phyloP scores from a whole-genome alignment of 768 basidiomycete species.

The Mycena crocata region DNA sequence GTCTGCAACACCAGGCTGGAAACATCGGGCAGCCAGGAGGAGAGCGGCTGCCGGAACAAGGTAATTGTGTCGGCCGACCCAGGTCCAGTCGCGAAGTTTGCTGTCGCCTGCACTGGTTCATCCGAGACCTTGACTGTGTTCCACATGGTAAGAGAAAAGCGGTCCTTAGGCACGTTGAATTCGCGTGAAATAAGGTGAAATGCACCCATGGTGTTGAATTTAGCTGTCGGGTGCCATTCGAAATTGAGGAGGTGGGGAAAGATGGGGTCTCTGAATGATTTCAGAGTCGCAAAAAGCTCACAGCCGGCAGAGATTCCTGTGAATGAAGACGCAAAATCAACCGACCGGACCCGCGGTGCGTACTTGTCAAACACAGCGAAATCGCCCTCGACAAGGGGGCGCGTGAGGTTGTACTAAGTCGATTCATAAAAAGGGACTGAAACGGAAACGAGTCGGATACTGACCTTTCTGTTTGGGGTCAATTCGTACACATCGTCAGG shows the following conservation, averaged over 20 bases:
- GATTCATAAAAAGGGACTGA: background rate
- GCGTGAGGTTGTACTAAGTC: background rate
- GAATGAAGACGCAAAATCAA: too few species aligned
- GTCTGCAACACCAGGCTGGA: background rate
- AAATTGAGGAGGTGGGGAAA: background rate
- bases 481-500: constrained; percentile 3
- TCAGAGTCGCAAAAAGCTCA: background rate
- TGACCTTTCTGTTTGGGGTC: background rate
- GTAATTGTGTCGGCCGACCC: background rate
- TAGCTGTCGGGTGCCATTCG: background rate
- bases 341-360: background rate
- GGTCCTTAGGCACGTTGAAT: background rate
- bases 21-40: background rate
- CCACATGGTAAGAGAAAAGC: background rate
- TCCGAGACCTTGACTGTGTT: background rate
- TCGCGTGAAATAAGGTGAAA: constrained; percentile 3
- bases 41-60: background rate
- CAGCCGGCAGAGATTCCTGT: background rate
- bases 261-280: background rate
- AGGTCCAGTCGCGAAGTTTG: background rate
- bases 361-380: constrained; percentile 12
- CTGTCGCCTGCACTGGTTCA: background rate
- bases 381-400: background rate
- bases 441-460: background rate
- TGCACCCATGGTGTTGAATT: background rate